Conservation (phyloP, 768 basidiomycete species). For the Termitomyces sp. region DNA sequence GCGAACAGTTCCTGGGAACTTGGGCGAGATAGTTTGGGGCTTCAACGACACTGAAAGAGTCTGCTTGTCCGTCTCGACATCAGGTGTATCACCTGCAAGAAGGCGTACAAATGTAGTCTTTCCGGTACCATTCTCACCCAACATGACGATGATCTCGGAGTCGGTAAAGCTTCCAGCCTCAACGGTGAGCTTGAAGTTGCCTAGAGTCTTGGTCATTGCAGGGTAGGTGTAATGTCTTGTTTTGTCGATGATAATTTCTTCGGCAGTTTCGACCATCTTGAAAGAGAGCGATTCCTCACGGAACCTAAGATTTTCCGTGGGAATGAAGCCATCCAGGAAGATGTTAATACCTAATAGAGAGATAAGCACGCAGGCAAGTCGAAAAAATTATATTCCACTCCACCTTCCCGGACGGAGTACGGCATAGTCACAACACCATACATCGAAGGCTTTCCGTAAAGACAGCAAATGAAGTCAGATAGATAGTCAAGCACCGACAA, state of each 20-base stretch:
- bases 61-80: conserved; percentile 78
- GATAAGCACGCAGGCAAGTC: conserved; percentile 1
- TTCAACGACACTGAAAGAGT: conserved; percentile 88
- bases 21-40: conserved; percentile 97
- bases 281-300: conserved; percentile 93
- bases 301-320: conserved; percentile 98
- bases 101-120: conserved; percentile 98
- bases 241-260: conserved; percentile 83
- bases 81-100: conserved; percentile 89
- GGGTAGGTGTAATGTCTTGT: conserved; percentile 91
- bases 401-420: conserved; percentile 95
- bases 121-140: conserved; percentile 98
- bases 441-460: conserved; percentile 96
- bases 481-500: conserved; percentile 96
- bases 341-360: conserved; percentile 84
- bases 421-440: conserved; percentile 99
- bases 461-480: conserved; percentile 95
- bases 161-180: conserved; percentile 92
- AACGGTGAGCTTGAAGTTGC: conserved; percentile 92
- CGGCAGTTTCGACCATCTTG: conserved; percentile 96
- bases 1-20: conserved; percentile 95
- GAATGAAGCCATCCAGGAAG: conserved; percentile 98
- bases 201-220: conserved; percentile 94
- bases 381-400: neutral
- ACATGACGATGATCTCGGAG: conserved; percentile 98